A percentile compares a stretch with the other conserved stretches of the same genome.
phyloP scores from a whole-genome alignment of 495 filamentous ascomycete species.

The Glutinoglossum americanum region DNA sequence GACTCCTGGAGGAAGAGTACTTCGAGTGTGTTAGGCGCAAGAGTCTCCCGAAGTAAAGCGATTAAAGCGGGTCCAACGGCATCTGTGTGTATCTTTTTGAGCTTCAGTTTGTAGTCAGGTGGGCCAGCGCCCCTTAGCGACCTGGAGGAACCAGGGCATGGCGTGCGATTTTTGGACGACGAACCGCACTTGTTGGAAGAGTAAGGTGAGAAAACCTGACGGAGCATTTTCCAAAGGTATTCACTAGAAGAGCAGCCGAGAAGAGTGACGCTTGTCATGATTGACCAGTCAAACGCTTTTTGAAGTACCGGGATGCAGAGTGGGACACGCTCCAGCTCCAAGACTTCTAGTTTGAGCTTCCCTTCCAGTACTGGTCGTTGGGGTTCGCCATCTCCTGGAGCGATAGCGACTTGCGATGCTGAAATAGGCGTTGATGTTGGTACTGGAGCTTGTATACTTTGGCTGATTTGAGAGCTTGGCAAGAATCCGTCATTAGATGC shows the following conservation, averaged over 20 bases:
- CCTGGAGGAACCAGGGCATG: slow-evolving; percentile 4
- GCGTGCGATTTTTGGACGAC: slow-evolving; percentile 1
- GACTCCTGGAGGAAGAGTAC: slow-evolving; percentile 68
- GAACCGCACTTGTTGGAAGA: slow-evolving; percentile 5
- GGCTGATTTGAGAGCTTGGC: background rate
- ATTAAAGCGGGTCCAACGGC: slow-evolving; percentile 57
- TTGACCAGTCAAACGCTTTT: slow-evolving; percentile 59
- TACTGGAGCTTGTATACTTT: background rate
- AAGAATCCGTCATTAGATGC: no score
- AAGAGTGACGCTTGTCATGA: slow-evolving; percentile 58
- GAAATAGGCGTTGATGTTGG: background rate
- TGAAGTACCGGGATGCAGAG: slow-evolving; percentile 47
- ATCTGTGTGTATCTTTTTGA: slow-evolving; percentile 73
- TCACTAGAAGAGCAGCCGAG: slow-evolving; percentile 63
- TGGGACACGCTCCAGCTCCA: slow-evolving; percentile 69
- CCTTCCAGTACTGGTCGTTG: slow-evolving; percentile 7
- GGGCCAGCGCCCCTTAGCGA: background rate
- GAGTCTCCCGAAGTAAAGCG: slow-evolving; percentile 60
- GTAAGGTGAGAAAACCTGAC: slow-evolving; percentile 45
- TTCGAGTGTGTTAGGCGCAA: slow-evolving; percentile 71
- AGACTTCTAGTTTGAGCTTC: slow-evolving; percentile 45
- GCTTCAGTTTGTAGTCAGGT: slow-evolving; percentile 42
- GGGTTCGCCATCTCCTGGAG: background rate
- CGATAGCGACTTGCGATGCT: background rate
- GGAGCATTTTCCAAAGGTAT: slow-evolving; percentile 59